Percentiles rank a stretch among this genome's conserved stretches.
Conservation (phyloP, 495 filamentous ascomycete genomes). For the Penicillium maclennaniae region DNA sequence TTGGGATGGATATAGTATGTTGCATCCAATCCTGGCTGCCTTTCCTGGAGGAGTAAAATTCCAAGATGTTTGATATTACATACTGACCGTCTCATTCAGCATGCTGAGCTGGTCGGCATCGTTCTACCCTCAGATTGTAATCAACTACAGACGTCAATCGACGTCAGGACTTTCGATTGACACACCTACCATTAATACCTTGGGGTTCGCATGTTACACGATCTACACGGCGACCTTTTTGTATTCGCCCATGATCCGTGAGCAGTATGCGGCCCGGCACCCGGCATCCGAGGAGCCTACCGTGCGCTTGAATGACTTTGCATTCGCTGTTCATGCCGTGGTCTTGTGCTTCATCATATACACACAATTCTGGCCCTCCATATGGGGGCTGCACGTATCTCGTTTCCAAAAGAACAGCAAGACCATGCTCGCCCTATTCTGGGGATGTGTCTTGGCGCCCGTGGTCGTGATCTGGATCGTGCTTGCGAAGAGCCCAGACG, state of each 20-base stretch:
- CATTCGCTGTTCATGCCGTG: constrained; percentile 77
- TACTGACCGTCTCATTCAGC: constrained; percentile 22
- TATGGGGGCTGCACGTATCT: constrained; percentile 71
- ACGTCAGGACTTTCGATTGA: constrained; percentile 83
- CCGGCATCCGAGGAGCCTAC: constrained; percentile 68
- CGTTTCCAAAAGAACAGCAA: constrained; percentile 55
- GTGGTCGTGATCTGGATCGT: constrained; percentile 53
- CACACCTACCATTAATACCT: constrained; percentile 75
- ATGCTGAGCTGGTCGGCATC: constrained; percentile 77
- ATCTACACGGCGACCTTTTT: constrained; percentile 70
- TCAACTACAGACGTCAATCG: constrained; percentile 68
- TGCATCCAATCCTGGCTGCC: neutral
- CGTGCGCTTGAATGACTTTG: constrained; percentile 84
- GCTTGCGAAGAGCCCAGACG: constrained; percentile 43
- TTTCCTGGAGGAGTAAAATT: neutral
- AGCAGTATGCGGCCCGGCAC: constrained; percentile 82
- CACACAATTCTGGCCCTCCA: constrained; percentile 64
- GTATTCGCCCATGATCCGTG: constrained; percentile 69
- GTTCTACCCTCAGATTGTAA: constrained; percentile 86
- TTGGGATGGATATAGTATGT: constrained; percentile 47
- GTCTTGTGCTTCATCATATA: constrained; percentile 62
- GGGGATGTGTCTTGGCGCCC: constrained; percentile 60
- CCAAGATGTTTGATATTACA: neutral
- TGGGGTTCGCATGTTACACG: constrained; percentile 79
- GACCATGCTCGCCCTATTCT: constrained; percentile 61